Evolutionary conservation across 2,329 filamentous ascomycete genomes (phyloP).

Genomic region (Talaromyces piceae): DNA sequence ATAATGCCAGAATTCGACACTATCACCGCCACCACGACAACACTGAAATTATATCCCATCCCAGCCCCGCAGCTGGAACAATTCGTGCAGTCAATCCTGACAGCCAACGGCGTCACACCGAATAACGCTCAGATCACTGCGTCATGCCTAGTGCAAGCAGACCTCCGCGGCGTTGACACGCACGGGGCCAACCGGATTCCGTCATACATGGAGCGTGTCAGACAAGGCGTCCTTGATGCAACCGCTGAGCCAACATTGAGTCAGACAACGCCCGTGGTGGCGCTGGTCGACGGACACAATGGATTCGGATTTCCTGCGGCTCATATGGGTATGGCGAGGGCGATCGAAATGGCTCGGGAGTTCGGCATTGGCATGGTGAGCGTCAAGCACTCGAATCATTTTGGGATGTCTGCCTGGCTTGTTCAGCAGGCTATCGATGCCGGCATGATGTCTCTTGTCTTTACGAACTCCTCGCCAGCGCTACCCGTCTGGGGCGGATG

Average conservation of each 20-base stretch:
- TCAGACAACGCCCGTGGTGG: conserved; percentile 63
- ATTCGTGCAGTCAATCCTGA: conserved; percentile 23
- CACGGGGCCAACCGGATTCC: conserved; percentile 73
- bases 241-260: conserved; percentile 51
- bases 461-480: conserved; percentile 65
- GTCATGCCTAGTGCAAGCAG: conserved; percentile 63
- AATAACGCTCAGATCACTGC: conserved; percentile 57
- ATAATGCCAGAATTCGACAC: too few species aligned
- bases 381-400: conserved; percentile 72
- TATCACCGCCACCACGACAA: not conserved
- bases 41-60: conserved; percentile 4
- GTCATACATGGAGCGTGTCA: conserved; percentile 67
- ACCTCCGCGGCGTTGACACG: conserved; percentile 71
- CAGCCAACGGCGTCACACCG: conserved; percentile 48
- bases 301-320: conserved; percentile 70
- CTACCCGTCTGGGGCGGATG: conserved; percentile 64
- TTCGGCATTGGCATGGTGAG: conserved; percentile 68
- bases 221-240: conserved; percentile 60
- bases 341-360: conserved; percentile 58
- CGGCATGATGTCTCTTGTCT: conserved; percentile 62
- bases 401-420: conserved; percentile 75
- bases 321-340: conserved; percentile 56
- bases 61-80: conserved; percentile 8
- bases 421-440: conserved; percentile 70
- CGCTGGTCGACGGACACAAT: conserved; percentile 60